These are phyloP conservation scores for Lepidium aucheri DNA, from an alignment of 345 rosid species.

Conservation along the genomic window DNA sequence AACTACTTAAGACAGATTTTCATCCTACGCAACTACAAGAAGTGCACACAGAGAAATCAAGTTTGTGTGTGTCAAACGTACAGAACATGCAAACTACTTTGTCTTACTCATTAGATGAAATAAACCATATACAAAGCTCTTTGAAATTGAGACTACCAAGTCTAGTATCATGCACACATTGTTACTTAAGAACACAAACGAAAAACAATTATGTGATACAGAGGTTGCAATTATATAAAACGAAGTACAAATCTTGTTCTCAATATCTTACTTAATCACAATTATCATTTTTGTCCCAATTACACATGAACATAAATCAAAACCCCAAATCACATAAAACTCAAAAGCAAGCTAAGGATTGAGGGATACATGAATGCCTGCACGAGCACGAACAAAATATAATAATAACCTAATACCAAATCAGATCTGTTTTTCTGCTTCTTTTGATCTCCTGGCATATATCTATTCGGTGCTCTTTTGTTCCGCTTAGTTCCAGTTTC, in stretches of 20 bases:
- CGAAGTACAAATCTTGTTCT: background rate
- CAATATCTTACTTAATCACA: background rate
- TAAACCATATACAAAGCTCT: background rate
- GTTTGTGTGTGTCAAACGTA: background rate
- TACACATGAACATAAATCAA: background rate
- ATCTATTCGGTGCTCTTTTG: too few relatives aligned
- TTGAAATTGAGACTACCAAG: background rate
- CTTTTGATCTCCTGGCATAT: too few relatives aligned
- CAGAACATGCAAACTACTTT: background rate
- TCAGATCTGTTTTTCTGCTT: too few relatives aligned
- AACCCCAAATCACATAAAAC: background rate
- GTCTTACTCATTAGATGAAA: background rate
- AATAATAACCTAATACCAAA: too few relatives aligned
- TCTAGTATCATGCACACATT: background rate
- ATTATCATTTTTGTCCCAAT: background rate
- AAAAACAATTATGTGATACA: background rate
- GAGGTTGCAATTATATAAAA: background rate
- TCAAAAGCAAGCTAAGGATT: background rate
- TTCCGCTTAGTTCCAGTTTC: too few relatives aligned
- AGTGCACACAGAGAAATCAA: background rate
- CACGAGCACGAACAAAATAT: too few relatives aligned
- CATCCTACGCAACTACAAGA: background rate
- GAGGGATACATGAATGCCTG: slow-evolving; percentile 70
- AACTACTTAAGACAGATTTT: background rate
- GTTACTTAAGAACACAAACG: background rate